Conservation (phyloP, 1,284 basidiomycete genomes). For the Melampsora larici-populina region DNA sequence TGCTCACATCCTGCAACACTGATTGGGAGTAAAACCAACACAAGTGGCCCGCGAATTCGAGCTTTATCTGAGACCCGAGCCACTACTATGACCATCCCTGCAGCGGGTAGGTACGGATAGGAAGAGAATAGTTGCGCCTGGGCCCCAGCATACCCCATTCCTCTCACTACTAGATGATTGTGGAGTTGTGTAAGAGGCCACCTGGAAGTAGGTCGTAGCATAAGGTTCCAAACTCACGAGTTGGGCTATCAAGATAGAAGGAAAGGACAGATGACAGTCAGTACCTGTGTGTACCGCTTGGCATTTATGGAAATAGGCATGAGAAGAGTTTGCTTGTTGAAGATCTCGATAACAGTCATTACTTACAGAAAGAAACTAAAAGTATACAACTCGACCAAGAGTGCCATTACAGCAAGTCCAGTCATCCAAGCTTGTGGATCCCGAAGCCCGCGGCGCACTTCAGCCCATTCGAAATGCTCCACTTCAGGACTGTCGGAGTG, state of each 20-base stretch:
- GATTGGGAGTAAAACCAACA: conserved; percentile 47
- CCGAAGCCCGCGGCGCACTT: conserved; percentile 46
- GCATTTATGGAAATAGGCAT: no score
- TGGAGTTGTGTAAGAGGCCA: conserved; percentile 37
- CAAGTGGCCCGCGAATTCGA: conserved; percentile 46
- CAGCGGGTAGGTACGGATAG: conserved; percentile 48
- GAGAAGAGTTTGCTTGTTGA: no score
- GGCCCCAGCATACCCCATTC: conserved; percentile 41
- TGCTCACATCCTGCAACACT: conserved; percentile 49
- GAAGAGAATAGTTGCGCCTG: conserved; percentile 48
- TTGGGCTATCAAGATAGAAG: conserved; percentile 35
- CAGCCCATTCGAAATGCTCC: conserved; percentile 48
- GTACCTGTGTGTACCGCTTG: neutral
- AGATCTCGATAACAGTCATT: conserved; percentile 10
- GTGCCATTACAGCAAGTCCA: conserved; percentile 46
- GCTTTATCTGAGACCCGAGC: conserved; percentile 48
- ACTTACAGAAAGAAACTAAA: conserved; percentile 41
- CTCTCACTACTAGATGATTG: conserved; percentile 27
- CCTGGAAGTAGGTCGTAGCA: neutral
- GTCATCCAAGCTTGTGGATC: conserved; percentile 49
- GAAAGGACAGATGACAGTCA: neutral
- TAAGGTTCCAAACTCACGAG: conserved; percentile 14
- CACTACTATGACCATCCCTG: conserved; percentile 46
- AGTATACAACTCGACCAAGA: conserved; percentile 31
- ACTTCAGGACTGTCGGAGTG: conserved; percentile 7